A percentile compares a stretch with the other conserved stretches of the same genome.
Conservation (phyloP, 2,329 filamentous ascomycete genomes). For the Scedosporium boydii region DNA sequence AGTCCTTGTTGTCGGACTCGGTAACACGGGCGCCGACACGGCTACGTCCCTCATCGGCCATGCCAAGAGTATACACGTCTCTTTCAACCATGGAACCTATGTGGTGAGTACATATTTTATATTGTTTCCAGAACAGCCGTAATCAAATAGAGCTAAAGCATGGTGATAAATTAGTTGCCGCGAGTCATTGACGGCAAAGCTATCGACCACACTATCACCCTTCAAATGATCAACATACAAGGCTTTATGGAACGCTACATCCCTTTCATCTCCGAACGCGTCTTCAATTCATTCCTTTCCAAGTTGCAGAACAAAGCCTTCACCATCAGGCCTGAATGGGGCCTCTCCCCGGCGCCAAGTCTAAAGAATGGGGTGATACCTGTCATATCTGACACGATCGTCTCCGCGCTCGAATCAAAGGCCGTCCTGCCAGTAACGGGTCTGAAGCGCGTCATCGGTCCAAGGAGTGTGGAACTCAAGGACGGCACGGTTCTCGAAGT, state of each 20-base stretch:
- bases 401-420: constrained; percentile 25
- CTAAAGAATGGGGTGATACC: constrained; percentile 15
- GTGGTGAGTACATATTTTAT: background rate
- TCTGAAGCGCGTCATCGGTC: constrained; percentile 4
- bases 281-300: constrained; percentile 8
- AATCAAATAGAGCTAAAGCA: too few species aligned
- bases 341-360: constrained; percentile 16
- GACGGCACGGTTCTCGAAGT: constrained; percentile 18
- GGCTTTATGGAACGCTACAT: constrained; percentile 17
- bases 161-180: constrained; percentile 14
- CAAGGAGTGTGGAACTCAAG: constrained; percentile 10
- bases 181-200: constrained; percentile 22
- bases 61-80: constrained; percentile 29
- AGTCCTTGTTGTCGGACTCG: constrained; percentile 33
- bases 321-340: constrained; percentile 18
- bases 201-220: constrained; percentile 22
- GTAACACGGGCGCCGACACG: constrained; percentile 24
- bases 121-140: background rate
- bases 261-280: constrained; percentile 13
- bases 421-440: constrained; percentile 22
- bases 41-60: constrained; percentile 21
- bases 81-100: constrained; percentile 9
- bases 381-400: constrained; percentile 18
- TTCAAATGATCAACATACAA: constrained; percentile 19
- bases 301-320: constrained; percentile 16